phyloP scores from a whole-genome alignment of 257 asterid genomes.

The Nicotiana undulata region DNA sequence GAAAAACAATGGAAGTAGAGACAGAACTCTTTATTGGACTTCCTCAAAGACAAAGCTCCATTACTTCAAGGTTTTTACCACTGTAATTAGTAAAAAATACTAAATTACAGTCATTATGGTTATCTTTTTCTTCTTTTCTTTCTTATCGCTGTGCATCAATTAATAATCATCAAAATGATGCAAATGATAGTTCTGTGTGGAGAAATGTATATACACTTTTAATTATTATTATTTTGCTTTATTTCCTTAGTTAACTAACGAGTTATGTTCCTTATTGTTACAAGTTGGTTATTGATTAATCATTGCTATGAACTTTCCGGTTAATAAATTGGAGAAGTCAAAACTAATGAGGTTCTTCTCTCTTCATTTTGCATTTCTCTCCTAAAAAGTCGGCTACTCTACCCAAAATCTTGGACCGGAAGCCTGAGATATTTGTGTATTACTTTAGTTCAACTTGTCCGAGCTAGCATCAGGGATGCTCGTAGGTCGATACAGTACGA shows the following conservation, averaged over 20 bases:
- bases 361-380: neutral
- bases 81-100: neutral
- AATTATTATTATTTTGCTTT: neutral
- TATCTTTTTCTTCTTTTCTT: neutral
- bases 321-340: no score
- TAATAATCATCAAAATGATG: neutral
- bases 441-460: no score
- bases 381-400: neutral
- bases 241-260: neutral
- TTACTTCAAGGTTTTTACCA: neutral
- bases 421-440: no score
- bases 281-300: no score
- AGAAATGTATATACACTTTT: neutral
- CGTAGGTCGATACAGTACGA: no score
- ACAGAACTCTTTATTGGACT: slow-evolving; percentile 46
- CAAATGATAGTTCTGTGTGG: neutral
- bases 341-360: no score
- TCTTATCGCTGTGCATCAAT: neutral
- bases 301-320: no score
- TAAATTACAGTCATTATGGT: neutral
- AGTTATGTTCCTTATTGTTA: neutral
- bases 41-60: slow-evolving; percentile 13
- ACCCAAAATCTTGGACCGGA: neutral
- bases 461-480: no score
- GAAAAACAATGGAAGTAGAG: slow-evolving; percentile 29